Evolutionary conservation across 2,329 filamentous ascomycete genomes (phyloP), one percentile per base, ranked within the genome.

Genomic region (Verticillium nubilum): DNA sequence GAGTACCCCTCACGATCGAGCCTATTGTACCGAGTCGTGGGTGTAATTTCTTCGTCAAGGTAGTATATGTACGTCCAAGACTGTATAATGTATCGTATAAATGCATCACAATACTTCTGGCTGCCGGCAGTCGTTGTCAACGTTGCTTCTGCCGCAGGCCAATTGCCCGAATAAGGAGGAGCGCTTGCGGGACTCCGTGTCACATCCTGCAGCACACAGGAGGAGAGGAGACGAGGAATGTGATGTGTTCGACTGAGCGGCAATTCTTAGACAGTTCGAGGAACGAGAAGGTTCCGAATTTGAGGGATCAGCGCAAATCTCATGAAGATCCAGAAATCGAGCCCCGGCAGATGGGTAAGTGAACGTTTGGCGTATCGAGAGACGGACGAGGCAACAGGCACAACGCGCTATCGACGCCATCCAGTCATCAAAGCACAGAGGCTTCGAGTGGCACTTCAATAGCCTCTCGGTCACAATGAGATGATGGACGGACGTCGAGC

Each of bases 201-300:
- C 29, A 50, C 54, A 57, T 61, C 61, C 60, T 62, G 61, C 60
- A 60, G 60, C 27, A 54, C 26, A 62, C 61, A 58, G 59, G 33
- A 37, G 33, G n/a, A 17, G 33, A 37, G 33, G 33, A 37, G 33
- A 37, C n/a, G 33, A 37, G 33, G n/a, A n/a, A n/a, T n/a, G n/a
- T n/a, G n/a, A n/a, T n/a, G n/a, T n/a, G n/a, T n/a, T n/a, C n/a
- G n/a, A n/a, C n/a, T n/a, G n/a, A n/a, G n/a, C n/a, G n/a, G n/a
- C n/a, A n/a, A n/a, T n/a, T n/a, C n/a, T n/a, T n/a, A n/a, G n/a
- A n/a, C n/a, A n/a, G n/a, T n/a, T n/a, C n/a, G n/a, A n/a, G n/a
- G n/a, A n/a, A n/a, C n/a, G n/a, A n/a, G n/a, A n/a, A n/a, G n/a
- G n/a, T n/a, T n/a, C n/a, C n/a, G n/a, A n/a, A n/a, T n/a, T n/a